Evolutionary conservation across 2,329 filamentous ascomycete species (phyloP), one percentile per base, ranked within the genome.

Genomic region (Stachybotrys elegans): DNA sequence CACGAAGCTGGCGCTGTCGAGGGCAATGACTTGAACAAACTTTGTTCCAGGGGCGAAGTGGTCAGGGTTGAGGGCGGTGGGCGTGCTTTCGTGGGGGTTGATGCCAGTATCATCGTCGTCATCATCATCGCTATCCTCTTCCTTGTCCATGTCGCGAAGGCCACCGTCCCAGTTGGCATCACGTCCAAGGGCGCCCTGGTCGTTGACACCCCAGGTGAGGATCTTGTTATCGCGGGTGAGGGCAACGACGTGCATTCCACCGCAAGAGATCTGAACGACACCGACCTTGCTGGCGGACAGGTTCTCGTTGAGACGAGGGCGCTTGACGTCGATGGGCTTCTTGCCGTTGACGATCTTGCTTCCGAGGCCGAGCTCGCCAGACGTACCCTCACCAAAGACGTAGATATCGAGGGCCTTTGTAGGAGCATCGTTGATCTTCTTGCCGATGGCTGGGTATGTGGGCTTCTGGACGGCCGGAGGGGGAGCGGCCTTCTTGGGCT

Each of bases 121-220:
- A 8, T 72, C 74, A 8, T 74, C 76, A 17, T 77, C 78, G 13
- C 73, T 72, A 43, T 81, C 76, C 5, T 67, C 62, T 1, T 57
- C 73, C 23, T 74, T 73, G 29, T 79, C 78, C 47, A 73, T 68
- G 43, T 82, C 78, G 44, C 78, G 73, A 22, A 78, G 63, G 16
- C 80, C 81, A 40, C 84, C 84, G 3, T 84, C 78, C 75, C 82
- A 84, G 12, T 68, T 69, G 4, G 86, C 91, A 58, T 87, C 78
- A 58, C 88, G 76, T 34, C 88, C 88, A 29, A 94, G 75, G 8
- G 88, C 86, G 50, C 86, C 85, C 58, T 90, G 83, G 58, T 94
- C 88, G 60, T 93, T 93, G 54, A 93, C 88, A 43, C 88, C 88
- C 88, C 88, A 94, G 22, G 86, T 90, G 43, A 89, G 69, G 53